These are phyloP conservation scores for Phylloboletellus chloephorus DNA, from an alignment of 1,284 basidiomycete genomes.

Conservation along the genomic window DNA sequence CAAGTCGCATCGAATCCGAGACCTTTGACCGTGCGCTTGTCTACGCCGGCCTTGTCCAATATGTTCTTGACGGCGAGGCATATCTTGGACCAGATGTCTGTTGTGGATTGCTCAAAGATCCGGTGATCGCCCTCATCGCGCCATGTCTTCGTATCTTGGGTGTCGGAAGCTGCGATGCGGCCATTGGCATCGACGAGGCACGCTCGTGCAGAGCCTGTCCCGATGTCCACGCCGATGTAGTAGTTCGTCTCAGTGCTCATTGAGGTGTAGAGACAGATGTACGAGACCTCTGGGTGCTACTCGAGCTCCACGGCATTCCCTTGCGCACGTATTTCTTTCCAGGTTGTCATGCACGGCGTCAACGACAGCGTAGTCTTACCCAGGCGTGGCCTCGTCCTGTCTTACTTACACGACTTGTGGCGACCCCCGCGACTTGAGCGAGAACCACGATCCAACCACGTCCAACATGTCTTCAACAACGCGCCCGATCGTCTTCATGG, in stretches of 20 bases:
- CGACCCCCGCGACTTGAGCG: conserved; percentile 2
- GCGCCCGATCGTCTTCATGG: conserved; percentile 93
- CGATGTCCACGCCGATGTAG: conserved; percentile 74
- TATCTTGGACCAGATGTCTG: conserved; percentile 84
- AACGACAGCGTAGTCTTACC: neutral
- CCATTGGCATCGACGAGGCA: conserved; percentile 77
- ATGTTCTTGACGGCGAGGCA: conserved; percentile 66
- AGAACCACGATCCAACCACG: conserved; percentile 1
- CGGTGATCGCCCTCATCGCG: conserved; percentile 80
- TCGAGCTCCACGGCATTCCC: conserved; percentile 1
- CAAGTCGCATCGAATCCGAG: conserved; percentile 97
- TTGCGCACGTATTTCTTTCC: conserved; percentile 3
- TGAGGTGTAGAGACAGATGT: conserved; percentile 3
- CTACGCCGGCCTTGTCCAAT: conserved; percentile 57
- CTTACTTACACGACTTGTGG: too few species aligned
- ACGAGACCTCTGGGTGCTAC: conserved; percentile 12
- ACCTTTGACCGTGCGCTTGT: conserved; percentile 72
- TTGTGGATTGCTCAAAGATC: conserved; percentile 93
- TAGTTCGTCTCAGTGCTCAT: conserved; percentile 35
- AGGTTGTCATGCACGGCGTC: neutral
- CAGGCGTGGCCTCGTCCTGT: neutral
- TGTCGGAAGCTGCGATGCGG: conserved; percentile 71
- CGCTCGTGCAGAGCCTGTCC: conserved; percentile 91
- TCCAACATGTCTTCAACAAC: conserved; percentile 32
- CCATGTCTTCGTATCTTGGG: conserved; percentile 78